Evolutionary conservation across 2,329 filamentous ascomycete genomes (phyloP), one percentile per base, ranked within the genome.

Genomic region (Monilinia fructigena): DNA sequence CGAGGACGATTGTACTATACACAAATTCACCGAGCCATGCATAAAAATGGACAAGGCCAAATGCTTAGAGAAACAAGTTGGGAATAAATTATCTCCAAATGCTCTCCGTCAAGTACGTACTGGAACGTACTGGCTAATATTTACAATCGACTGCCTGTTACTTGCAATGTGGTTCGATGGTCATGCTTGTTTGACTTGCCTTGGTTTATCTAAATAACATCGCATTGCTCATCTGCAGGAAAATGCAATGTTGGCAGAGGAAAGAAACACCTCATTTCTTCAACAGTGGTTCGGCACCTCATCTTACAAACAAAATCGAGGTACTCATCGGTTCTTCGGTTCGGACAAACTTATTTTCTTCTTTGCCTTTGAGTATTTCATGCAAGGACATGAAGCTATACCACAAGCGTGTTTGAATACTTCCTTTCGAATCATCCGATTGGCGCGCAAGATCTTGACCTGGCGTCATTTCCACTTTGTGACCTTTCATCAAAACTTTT

Each of bases 381-480:
- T 62, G 26, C 45, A 50, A 40, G 45, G 23, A 40, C 8, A 16
- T 50, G 45, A 50, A 38, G 58, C 58, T 61, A 61, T 50, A 38
- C 58, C 58, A 38, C 58, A 61, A 61, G 58, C 47, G 45, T 61
- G 47, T 50, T 31, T 50, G 3, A 28, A 5, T 52, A 20, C 23
- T 40, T 65, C 42, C 42, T n/a, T 61, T n/a, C 26, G 53, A 47
- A 58, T 50, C 38, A 52, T 65, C 63, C 54, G 63, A 54, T 65
- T 65, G 53, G 63, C 42, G 63, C 63, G 63, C 61, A 64, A 64
- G 53, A 64, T 40, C 23, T 50, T 20, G n/a, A 40, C 28, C n/a
- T 60, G 20, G 58, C 45, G 58, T 60, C 58, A 50, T 60, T 60
- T 28, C 10, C 31, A 35, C 55, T 35, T 48, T 23, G 26, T 47